phyloP scores from a whole-genome alignment of 495 filamentous ascomycete genomes.

The Pseudotulostoma volvatum region DNA sequence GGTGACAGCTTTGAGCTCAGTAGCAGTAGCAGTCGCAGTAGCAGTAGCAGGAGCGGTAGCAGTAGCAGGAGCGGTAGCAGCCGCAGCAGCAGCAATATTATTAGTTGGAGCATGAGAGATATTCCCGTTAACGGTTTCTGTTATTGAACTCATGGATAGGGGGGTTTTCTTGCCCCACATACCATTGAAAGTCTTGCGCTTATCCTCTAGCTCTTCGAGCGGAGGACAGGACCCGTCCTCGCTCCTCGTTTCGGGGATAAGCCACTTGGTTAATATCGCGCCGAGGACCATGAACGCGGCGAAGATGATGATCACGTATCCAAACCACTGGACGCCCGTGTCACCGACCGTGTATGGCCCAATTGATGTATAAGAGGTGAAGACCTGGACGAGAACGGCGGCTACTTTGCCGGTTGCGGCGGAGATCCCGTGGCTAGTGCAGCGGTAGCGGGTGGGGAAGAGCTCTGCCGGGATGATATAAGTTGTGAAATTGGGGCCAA shows the following conservation, averaged over 20 bases:
- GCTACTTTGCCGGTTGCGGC: constrained; percentile 42
- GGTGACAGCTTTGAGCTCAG: too few species aligned
- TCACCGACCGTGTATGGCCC: constrained; percentile 6
- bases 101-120: too few species aligned
- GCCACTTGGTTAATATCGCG: constrained; percentile 18
- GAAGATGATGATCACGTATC: constrained; percentile 29
- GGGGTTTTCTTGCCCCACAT: too few species aligned
- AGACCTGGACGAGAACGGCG: constrained; percentile 38
- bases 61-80: too few species aligned
- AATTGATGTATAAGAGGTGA: constrained; percentile 12
- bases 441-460: constrained; percentile 45
- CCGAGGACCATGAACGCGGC: constrained; percentile 31
- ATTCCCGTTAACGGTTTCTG: too few species aligned
- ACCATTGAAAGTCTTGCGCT: too few species aligned
- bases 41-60: too few species aligned
- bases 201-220: constrained; percentile 4
- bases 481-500: constrained; percentile 40
- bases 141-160: too few species aligned
- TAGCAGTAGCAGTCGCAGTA: too few species aligned
- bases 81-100: too few species aligned
- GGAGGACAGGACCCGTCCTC: neutral
- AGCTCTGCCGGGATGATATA: constrained; percentile 47
- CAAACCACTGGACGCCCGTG: constrained; percentile 21
- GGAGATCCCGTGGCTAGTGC: constrained; percentile 38
- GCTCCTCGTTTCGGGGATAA: constrained; percentile 2